phyloP scores from a whole-genome alignment of 441 rosid species.

The Populus hybrid region DNA sequence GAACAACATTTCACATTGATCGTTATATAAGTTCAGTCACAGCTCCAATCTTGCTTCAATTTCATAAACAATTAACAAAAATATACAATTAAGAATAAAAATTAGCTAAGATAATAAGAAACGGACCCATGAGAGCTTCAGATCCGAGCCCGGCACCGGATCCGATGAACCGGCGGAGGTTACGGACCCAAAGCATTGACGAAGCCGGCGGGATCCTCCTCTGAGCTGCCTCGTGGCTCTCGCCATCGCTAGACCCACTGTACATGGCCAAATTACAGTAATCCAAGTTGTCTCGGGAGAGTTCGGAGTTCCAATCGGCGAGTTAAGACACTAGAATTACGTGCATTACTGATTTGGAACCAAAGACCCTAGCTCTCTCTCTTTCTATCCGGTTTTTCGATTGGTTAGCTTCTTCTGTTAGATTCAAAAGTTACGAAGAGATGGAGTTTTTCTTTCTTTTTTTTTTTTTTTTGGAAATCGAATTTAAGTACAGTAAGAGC shows the following conservation, averaged over 20 bases:
- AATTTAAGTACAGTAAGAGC: no score
- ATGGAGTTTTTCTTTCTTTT: not conserved
- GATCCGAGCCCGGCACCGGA: slow-evolving; percentile 97
- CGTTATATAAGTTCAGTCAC: not conserved
- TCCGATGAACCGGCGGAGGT: slow-evolving; percentile 85
- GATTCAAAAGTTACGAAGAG: not conserved
- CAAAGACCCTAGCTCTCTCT: slow-evolving; percentile 23
- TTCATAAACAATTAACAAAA: not conserved
- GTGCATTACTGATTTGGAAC: not conserved
- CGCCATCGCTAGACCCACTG: slow-evolving; percentile 95
- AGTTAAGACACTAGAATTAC: slow-evolving; percentile 2
- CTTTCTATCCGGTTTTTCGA: not conserved
- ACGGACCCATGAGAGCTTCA: slow-evolving; percentile 95
- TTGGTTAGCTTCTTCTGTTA: not conserved
- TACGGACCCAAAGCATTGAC: slow-evolving; percentile 95
- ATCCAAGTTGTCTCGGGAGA: slow-evolving; percentile 10
- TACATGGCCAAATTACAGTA: slow-evolving; percentile 43
- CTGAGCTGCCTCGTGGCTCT: slow-evolving; percentile 77
- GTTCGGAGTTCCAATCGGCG: slow-evolving; percentile 6
- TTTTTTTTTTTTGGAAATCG: not conserved
- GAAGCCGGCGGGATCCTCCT: slow-evolving; percentile 93
- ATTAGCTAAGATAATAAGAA: not conserved
- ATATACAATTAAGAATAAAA: not conserved
- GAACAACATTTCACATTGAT: not conserved
- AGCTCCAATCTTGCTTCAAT: not conserved